A percentile compares a stretch with the other conserved stretches of the same genome.
phyloP scores from a whole-genome alignment of 768 basidiomycete species.

The Suillus luteus region DNA sequence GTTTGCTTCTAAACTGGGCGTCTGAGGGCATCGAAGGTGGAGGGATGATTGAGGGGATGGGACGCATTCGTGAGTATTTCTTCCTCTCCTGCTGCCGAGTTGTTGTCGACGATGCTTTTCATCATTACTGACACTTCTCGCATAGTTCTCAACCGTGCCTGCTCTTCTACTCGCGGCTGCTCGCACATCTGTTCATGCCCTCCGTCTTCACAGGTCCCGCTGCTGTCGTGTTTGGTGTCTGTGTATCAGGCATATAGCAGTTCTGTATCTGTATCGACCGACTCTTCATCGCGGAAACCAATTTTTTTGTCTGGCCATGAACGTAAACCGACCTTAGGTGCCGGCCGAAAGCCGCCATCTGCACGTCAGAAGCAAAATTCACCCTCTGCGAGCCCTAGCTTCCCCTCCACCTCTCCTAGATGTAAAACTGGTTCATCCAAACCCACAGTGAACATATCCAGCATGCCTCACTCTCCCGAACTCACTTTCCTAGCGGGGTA shows the following conservation, averaged over 20 bases:
- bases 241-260: background rate
- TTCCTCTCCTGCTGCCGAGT: slow-evolving; percentile 5
- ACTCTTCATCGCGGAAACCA: background rate
- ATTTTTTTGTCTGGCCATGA: background rate
- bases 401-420: background rate
- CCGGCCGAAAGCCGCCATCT: background rate
- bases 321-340: background rate
- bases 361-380: background rate
- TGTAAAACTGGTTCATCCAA: background rate
- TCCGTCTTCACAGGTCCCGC: slow-evolving; percentile 39
- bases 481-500: slow-evolving; percentile 67
- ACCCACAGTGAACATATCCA: slow-evolving; percentile 50
- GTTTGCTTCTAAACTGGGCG: slow-evolving; percentile 74
- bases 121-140: slow-evolving; percentile 3
- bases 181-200: slow-evolving; percentile 55
- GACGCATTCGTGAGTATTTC: slow-evolving; percentile 3
- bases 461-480: slow-evolving; percentile 38
- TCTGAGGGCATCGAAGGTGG: slow-evolving; percentile 53
- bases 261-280: background rate
- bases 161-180: slow-evolving; percentile 52
- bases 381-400: background rate
- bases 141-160: slow-evolving; percentile 54
- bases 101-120: background rate
- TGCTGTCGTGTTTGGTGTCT: slow-evolving; percentile 4
- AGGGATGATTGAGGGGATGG: slow-evolving; percentile 43